Evolutionary conservation across 768 basidiomycete species (phyloP).

Genomic region (Royoungia palumana): DNA sequence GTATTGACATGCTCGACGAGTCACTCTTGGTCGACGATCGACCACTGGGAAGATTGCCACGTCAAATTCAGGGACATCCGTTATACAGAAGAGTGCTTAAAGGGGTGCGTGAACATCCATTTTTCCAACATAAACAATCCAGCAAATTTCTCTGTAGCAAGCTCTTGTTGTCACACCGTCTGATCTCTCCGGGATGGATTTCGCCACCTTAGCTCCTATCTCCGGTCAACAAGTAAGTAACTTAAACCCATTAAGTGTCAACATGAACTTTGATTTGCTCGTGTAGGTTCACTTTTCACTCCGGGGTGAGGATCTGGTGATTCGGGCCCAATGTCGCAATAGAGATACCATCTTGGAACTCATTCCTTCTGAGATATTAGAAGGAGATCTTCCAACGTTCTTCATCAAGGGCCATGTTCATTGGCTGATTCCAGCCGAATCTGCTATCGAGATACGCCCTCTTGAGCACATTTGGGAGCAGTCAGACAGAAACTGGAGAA

Average conservation of each 20-base stretch:
- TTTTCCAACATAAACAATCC: too few relatives aligned
- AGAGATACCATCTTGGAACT: constrained; percentile 14
- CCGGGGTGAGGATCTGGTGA: neutral
- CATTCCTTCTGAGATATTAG: constrained; percentile 22
- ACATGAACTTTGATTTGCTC: neutral
- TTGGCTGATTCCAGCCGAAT: constrained; percentile 28
- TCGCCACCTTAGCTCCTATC: constrained; percentile 17
- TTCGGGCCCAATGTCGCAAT: neutral
- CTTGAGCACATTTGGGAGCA: constrained; percentile 21
- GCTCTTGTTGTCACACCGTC: constrained; percentile 15
- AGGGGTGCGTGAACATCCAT: constrained; percentile 5
- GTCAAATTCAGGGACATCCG: constrained; percentile 7
- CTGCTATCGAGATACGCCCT: constrained; percentile 29
- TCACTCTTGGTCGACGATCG: constrained; percentile 23
- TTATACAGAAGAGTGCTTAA: constrained; percentile 19
- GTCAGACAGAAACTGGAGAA: constrained; percentile 26
- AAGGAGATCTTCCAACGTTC: constrained; percentile 24
- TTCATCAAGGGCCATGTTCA: constrained; percentile 26
- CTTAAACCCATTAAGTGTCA: neutral
- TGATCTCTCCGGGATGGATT: constrained; percentile 25
- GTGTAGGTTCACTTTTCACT: constrained; percentile 15
- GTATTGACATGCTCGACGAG: constrained; percentile 18
- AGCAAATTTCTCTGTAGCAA: neutral
- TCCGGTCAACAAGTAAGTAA: constrained; percentile 16
- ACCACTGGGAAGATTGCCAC: constrained; percentile 17